Evolutionary conservation across 768 basidiomycete genomes (phyloP), one percentile per base, ranked within the genome.

Genomic region (Termitomyces sp.): DNA sequence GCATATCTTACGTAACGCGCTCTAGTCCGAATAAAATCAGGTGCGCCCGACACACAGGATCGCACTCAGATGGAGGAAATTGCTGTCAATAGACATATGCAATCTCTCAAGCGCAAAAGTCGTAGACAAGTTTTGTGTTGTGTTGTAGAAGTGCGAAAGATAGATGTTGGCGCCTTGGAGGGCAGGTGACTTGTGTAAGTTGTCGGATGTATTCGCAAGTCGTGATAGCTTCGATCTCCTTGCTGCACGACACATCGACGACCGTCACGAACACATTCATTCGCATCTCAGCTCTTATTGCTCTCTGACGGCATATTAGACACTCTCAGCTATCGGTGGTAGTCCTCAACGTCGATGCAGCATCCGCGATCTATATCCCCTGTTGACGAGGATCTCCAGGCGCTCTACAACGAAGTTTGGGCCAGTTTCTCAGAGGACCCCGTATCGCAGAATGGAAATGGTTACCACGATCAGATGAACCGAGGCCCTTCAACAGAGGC

Each of bases 331-430:
- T 41, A 39, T 56, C 52, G 34, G 28, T 36, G 55, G 31, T 31
- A 22, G 56, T 82, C 67, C 74, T 81, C 57, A 76, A 79, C 60
- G 77, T 77, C 47, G 75, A 80, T 69, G 76, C 75, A 56, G 77
- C 78, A 58, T 81, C 47, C 53, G 45, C 66, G 65, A 45, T 69
- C 73, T 39, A 60, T 60, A 45, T 72, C 76, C 50, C 82, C 85
- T 4, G 81, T 81, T 39, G 88, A 90, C 60, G 83, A 84, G 64
- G 88, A 90, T 66, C 78, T 90, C 5, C 85, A 88, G 63, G 77
- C 80, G 56, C 79, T 91, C 45, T 91, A 90, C 70, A 81, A 89
- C 61, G 85, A 88, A 68, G 88, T 90, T 22, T 85, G 86, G 75
- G 82, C 81, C 46, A 82, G 81, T 29, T 90, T 88, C 64, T 71